phyloP scores from a whole-genome alignment of 1,284 basidiomycete genomes.

The Nidula niveotomentosa region DNA sequence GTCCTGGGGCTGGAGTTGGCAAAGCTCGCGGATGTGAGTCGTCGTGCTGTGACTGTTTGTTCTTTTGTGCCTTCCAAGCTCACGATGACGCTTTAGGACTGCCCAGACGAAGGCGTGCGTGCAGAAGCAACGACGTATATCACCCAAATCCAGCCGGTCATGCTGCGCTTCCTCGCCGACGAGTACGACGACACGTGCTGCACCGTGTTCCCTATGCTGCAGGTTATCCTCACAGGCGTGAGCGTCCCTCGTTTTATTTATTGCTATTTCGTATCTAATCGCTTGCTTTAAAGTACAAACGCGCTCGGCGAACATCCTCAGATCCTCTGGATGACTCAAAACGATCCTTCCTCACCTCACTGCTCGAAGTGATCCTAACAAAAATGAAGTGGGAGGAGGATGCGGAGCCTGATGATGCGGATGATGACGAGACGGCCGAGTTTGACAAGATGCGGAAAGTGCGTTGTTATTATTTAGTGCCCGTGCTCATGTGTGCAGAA shows the following conservation, averaged over 20 bases:
- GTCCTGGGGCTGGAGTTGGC: constrained; percentile 82
- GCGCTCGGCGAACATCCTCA: constrained; percentile 64
- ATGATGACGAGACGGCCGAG: constrained; percentile 85
- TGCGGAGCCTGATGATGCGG: constrained; percentile 79
- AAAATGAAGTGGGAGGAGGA: constrained; percentile 95
- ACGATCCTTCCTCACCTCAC: constrained; percentile 76
- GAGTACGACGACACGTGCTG: constrained; percentile 85
- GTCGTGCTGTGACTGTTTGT: constrained; percentile 1
- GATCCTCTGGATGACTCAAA: constrained; percentile 73
- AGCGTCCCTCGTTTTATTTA: constrained; percentile 26
- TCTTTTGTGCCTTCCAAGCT: constrained; percentile 1
- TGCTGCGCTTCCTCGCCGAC: constrained; percentile 90
- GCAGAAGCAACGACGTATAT: constrained; percentile 71
- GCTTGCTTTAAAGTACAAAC: constrained; percentile 65
- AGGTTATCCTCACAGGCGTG: constrained; percentile 74
- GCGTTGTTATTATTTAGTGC: constrained; percentile 7
- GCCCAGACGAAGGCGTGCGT: constrained; percentile 60
- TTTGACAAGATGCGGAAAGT: constrained; percentile 90
- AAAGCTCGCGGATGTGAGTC: constrained; percentile 80
- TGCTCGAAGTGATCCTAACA: constrained; percentile 79
- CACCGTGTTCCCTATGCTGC: constrained; percentile 82
- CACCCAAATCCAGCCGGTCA: constrained; percentile 74
- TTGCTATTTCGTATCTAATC: constrained; percentile 1
- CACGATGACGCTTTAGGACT: constrained; percentile 44
- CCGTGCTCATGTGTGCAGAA: background rate